Evolutionary conservation across 768 basidiomycete genomes (phyloP), one percentile per base, ranked within the genome.

Genomic region (Suillus placidus): DNA sequence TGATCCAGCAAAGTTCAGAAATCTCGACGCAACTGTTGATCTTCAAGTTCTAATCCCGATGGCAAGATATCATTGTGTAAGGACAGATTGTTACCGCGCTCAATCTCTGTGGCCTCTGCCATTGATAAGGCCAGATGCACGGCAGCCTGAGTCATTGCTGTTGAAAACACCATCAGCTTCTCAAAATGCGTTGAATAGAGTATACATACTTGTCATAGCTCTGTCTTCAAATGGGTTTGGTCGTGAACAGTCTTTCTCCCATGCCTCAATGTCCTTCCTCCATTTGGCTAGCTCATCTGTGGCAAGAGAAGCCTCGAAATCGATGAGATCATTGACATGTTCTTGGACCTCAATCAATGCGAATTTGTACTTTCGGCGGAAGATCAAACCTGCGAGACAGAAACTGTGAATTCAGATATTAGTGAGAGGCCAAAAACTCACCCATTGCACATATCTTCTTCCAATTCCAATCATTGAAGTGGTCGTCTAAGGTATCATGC

Each of bases 191-290:
- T 42, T 42, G 16, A 42, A 42, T 42, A 18, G 16, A 58, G 4
- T 23, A 10, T 6, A 58, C 32, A 9, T 30, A 58, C 56, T 42
- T 18, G 16, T 42, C 13, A 7, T 58, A 20, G 38, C 56, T 26
- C 56, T 32, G 32, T 12, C 38, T n/a, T 58, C 34, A 38, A 58
- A 58, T 58, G 56, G 56, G 34, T 58, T 58, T 23, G 26, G 56
- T 38, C 5, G 18, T 12, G 56, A 30, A 35, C 34, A 12, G 18
- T 58, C 56, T 20, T 32, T 34, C 34, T 58, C 56, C 56, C 56
- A 58, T 58, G 56, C 56, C 30, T 58, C 56, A 18, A 58, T 34
- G 14, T 58, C 56, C 56, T 32, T n/a, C 23, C 20, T 58, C 34
- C 38, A 58, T 58, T 18, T 7, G 4, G 56, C 32, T 10, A 58